Conservation (phyloP, 176 grass and related monocot genomes). For the Puya raimondii region DNA sequence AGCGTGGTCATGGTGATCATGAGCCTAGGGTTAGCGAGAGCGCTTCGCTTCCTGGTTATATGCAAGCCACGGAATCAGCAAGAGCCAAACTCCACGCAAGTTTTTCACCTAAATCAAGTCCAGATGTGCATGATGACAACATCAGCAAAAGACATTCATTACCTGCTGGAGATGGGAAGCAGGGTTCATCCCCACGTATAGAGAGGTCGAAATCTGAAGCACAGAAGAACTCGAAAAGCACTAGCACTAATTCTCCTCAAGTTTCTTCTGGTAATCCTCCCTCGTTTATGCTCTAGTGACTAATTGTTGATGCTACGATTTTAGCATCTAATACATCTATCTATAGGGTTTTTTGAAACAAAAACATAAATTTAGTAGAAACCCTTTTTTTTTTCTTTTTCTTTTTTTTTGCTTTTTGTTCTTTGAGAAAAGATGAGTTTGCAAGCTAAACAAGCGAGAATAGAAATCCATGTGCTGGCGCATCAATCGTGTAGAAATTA, state of each 20-base stretch:
- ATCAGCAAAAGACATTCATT: constrained; percentile 8
- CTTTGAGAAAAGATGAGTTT: not conserved
- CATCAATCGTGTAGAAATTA: not conserved
- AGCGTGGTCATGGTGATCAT: constrained; percentile 5
- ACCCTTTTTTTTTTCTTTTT: not conserved
- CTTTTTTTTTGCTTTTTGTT: not conserved
- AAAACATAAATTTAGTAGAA: too few relatives aligned
- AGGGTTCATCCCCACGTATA: not conserved
- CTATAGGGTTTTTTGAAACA: too few relatives aligned
- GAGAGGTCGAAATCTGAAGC: not conserved
- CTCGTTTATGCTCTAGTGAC: not conserved
- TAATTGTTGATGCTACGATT: constrained; percentile 1
- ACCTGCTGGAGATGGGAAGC: not conserved
- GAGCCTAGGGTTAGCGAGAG: not conserved
- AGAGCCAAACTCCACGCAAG: not conserved
- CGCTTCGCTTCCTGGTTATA: constrained; percentile 4
- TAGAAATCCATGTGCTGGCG: not conserved
- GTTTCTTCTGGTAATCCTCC: not conserved
- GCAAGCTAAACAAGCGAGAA: not conserved
- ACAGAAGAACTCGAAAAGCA: constrained; percentile 3
- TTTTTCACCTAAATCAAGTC: not conserved
- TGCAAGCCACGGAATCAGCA: constrained; percentile 6
- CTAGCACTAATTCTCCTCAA: not conserved
- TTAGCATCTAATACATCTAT: constrained; percentile 1
- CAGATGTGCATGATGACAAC: not conserved